phyloP scores from a whole-genome alignment of 2,329 filamentous ascomycete genomes.

The Didymella segeticola region DNA sequence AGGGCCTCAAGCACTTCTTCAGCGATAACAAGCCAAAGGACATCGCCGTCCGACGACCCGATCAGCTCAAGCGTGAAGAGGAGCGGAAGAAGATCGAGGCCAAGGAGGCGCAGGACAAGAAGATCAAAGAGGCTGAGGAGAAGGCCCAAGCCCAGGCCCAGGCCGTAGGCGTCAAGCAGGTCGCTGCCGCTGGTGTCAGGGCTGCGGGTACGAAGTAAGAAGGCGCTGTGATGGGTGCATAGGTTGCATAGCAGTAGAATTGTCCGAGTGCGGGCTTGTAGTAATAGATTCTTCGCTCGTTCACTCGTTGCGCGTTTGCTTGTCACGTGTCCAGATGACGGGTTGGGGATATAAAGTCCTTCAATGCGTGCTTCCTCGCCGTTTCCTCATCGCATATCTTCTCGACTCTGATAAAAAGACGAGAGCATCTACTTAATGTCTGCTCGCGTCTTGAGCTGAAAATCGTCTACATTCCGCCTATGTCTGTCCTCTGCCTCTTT shows the following conservation, averaged over 20 bases:
- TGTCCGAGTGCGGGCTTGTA: neutral
- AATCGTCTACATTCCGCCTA: no score
- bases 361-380: no score
- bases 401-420: no score
- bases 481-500: no score
- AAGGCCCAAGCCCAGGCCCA: slow-evolving; percentile 29
- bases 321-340: no score
- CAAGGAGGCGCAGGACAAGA: slow-evolving; percentile 43
- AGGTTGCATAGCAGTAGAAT: neutral
- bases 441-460: no score
- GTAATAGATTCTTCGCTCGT: neutral
- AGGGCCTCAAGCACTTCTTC: slow-evolving; percentile 82
- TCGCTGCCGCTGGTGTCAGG: neutral
- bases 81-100: slow-evolving; percentile 69
- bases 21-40: slow-evolving; percentile 93
- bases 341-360: no score
- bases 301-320: no score
- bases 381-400: no score
- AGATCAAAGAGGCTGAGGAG: slow-evolving; percentile 41
- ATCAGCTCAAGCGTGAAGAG: slow-evolving; percentile 82
- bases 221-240: neutral
- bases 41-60: slow-evolving; percentile 83
- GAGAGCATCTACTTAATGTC: no score
- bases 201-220: neutral
- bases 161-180: slow-evolving; percentile 14